Percentiles rank a stretch among this genome's conserved stretches.
phyloP scores from a whole-genome alignment of 2,329 filamentous ascomycete genomes.

The Chaetothyriales sp. region DNA sequence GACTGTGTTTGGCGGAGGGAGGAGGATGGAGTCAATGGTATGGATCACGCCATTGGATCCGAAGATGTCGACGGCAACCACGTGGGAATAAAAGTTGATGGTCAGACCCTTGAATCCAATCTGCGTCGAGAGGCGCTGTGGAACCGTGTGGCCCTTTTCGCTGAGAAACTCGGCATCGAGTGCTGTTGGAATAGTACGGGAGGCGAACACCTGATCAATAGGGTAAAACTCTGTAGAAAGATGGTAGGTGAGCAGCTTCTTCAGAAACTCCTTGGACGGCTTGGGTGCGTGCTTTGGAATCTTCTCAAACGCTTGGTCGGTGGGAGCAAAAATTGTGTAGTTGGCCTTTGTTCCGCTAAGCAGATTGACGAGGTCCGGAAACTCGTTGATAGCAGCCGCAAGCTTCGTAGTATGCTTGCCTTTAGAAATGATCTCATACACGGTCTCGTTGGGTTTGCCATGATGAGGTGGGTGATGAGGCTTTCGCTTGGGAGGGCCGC shows the following conservation, averaged over 20 bases:
- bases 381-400: slow-evolving; percentile 58
- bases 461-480: slow-evolving; percentile 28
- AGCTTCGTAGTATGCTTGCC: slow-evolving; percentile 68
- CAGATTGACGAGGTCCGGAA: slow-evolving; percentile 54
- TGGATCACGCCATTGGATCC: slow-evolving; percentile 52
- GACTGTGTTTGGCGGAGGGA: slow-evolving; percentile 56
- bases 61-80: slow-evolving; percentile 59
- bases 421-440: slow-evolving; percentile 65
- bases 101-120: slow-evolving; percentile 50
- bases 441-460: slow-evolving; percentile 49
- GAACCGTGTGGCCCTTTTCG: slow-evolving; percentile 28
- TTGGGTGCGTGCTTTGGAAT: slow-evolving; percentile 44
- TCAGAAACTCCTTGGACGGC: slow-evolving; percentile 56
- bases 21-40: slow-evolving; percentile 57
- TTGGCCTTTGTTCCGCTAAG: slow-evolving; percentile 64
- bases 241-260: slow-evolving; percentile 62
- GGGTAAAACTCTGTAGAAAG: slow-evolving; percentile 55
- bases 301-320: slow-evolving; percentile 60
- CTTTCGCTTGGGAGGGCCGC: slow-evolving; percentile 15
- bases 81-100: slow-evolving; percentile 63
- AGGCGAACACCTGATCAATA: slow-evolving; percentile 49
- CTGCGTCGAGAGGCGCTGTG: slow-evolving; percentile 60
- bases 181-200: slow-evolving; percentile 62
- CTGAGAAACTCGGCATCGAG: slow-evolving; percentile 48
- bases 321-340: slow-evolving; percentile 70